phyloP scores from a whole-genome alignment of 176 grass and related monocot species.

The Cenchrus purpureus region DNA sequence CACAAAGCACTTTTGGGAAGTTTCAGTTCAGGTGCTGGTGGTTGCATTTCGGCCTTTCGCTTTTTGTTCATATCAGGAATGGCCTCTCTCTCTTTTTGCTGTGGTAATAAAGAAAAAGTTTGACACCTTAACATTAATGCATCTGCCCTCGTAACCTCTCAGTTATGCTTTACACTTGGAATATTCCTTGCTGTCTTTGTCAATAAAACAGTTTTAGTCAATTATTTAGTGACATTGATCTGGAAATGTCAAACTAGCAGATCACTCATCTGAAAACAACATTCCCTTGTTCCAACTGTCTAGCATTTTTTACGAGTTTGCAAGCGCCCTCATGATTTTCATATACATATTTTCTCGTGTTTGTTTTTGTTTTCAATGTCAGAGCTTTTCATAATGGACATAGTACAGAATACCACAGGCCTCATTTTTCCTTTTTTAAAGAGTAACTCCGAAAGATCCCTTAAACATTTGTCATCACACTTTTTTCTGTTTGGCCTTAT shows the following conservation, averaged over 20 bases:
- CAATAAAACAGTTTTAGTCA: background rate
- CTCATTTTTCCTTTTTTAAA: no score
- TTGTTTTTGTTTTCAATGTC: no score
- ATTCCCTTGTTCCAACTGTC: background rate
- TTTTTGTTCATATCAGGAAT: background rate
- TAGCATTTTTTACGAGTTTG: no score
- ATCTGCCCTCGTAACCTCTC: slow-evolving; percentile 26
- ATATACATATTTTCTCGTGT: no score
- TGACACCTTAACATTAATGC: slow-evolving; percentile 28
- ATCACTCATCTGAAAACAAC: background rate
- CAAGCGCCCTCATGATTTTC: no score
- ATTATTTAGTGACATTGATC: slow-evolving; percentile 14
- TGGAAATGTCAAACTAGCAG: background rate
- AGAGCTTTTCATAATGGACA: no score
- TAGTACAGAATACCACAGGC: no score
- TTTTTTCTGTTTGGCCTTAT: no score
- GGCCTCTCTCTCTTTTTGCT: background rate
- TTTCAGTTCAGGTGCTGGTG: slow-evolving; percentile 17
- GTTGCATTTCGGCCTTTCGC: background rate
- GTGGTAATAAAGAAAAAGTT: slow-evolving; percentile 15
- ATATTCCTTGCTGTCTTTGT: slow-evolving; percentile 17
- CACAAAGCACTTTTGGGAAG: slow-evolving; percentile 12
- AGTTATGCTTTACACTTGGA: slow-evolving; percentile 35
- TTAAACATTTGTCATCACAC: no score
- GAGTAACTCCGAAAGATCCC: no score